Base-by-base conservation (phyloP, 192 early-diverging fungal genomes). In the Jimgerdemannia lactiflua region DNA sequence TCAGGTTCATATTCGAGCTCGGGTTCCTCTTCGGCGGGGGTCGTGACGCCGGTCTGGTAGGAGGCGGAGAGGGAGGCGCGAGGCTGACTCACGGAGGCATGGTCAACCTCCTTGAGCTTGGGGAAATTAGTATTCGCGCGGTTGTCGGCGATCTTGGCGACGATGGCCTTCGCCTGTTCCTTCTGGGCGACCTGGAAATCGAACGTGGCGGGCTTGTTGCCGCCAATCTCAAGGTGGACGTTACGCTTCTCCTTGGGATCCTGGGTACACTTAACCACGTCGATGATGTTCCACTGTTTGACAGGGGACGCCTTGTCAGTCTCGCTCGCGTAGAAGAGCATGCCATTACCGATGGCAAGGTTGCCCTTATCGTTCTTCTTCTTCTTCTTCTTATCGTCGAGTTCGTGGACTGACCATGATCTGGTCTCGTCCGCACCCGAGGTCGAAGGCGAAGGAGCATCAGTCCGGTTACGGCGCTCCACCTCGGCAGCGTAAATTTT, bases 321-420 rank as follows among this genome's bases (percentile, higher is more conserved):
- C 64, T 91, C 87, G 73, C 86, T 90, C 43, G 84, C 91, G 68
- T 91, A 89, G 54, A 86, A 82, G 40, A 94, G 76, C 69, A 83
- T 85, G 14, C 82, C 73, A 75, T 92, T 90, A 73, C 90, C 90
- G 43, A 93, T 79, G 40, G 86, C 85, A 67, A 94, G 77, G 11
- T 82, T 89, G n/a, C 92, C 89, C 71, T 89, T 89, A 42, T 84
- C 84, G 70, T 88, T 89, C 77, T 90, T 90, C 74, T 92, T 93
- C 77, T 94, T 94, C 78, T 91, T 91, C 74, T 93, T 93, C 29
- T 29, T 29, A 29, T 29, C 29, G 78, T 91, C 91, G 67, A 86
- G 74, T 83, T 91, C 89, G 70, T 88, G 80, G 17, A 89, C 85
- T 41, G 76, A 78, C 88, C 88, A 89, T 29, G 82, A 83, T 43